Evolutionary conservation across 148 eudicot species (phyloP).

Genomic region (Persicaria maculosa): DNA sequence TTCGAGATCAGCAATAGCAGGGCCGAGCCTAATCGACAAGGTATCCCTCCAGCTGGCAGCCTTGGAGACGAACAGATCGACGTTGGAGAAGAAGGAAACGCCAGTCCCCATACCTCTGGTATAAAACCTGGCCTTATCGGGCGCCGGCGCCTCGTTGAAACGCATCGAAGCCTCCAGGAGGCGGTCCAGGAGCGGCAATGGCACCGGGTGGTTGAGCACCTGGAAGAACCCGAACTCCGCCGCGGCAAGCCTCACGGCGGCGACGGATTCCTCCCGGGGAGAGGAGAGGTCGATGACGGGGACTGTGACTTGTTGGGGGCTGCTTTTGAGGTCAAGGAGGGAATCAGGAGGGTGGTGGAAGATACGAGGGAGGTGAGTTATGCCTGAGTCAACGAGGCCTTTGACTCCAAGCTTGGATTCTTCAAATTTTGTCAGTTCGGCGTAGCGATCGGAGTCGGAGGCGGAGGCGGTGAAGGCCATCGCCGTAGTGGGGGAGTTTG

Average conservation of each 20-base stretch:
- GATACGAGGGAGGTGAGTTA: slow-evolving; percentile 43
- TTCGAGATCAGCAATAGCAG: slow-evolving; percentile 15
- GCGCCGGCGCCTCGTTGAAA: slow-evolving; percentile 43
- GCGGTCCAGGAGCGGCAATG: slow-evolving; percentile 17
- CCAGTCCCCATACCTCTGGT: slow-evolving; percentile 27
- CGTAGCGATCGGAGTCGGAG: slow-evolving; percentile 1
- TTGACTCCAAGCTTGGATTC: slow-evolving; percentile 65
- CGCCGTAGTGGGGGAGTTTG: background rate
- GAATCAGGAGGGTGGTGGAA: slow-evolving; percentile 47
- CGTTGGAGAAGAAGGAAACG: slow-evolving; percentile 34
- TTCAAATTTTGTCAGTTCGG: slow-evolving; percentile 47
- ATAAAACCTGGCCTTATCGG: slow-evolving; percentile 25
- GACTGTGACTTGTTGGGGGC: slow-evolving; percentile 4
- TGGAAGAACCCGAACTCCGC: slow-evolving; percentile 56
- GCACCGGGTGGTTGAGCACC: slow-evolving; percentile 48
- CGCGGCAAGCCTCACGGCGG: slow-evolving; percentile 31
- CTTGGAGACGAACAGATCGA: slow-evolving; percentile 46
- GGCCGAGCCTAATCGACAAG: slow-evolving; percentile 29
- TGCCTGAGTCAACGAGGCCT: slow-evolving; percentile 65
- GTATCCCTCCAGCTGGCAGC: slow-evolving; percentile 83
- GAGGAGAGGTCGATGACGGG: slow-evolving; percentile 49
- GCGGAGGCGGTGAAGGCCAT: background rate
- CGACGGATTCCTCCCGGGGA: slow-evolving; percentile 25
- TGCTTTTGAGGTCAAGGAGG: slow-evolving; percentile 18
- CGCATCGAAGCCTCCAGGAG: slow-evolving; percentile 22